Evolutionary conservation across 108 stramenopile species (phyloP), one percentile per base, ranked within the genome.

Genomic region (Thalassiosira profunda): DNA sequence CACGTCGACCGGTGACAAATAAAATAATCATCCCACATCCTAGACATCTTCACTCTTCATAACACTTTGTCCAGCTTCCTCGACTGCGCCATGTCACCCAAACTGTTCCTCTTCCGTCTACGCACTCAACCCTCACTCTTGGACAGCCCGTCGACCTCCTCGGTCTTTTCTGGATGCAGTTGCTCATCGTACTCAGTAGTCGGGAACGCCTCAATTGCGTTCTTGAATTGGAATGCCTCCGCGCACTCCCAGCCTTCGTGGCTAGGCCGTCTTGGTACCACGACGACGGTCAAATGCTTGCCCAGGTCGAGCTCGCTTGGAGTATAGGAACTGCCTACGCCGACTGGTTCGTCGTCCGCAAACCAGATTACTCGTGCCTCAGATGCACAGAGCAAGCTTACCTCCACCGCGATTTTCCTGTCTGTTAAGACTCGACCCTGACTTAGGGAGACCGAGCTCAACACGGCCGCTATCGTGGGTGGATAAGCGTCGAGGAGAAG

Each of bases 381-480:
- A 30, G 68, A 66, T 0, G 91, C 77, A 70, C 65, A 85, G 6
- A 89, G 24, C 9, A 55, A 33, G 21, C 58, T 55, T 3, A 66
- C 65, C 21, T 82, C 58, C 3, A 92, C 52, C 1, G 83, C 76
- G 1, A 89, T n/a, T 5, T 86, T 84, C 1, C 87, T 82, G 3
- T 67, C 69, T 5, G 58, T 71, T 57, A 86, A 92, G 17, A 92
- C 25, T 10, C 73, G 55, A 20, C 63, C 47, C 44, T 73, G 62
- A 4, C 51, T 63, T 58, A 89, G 88, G 0, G 74, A 68, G 45
- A 85, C 86, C 68, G 89, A 92, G 20, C 85, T 86, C 35, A 72
- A 14, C 0, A 88, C 81, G 0, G 63, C 34, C 0, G 82, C 41
- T 20, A 91, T 68, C 12, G 84, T 77, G 2, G 90, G 90, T 31